Percentiles rank a stretch among this genome's conserved stretches.
Evolutionary conservation across 129 eudicot genomes (phyloP).

Genomic region (Flaveria robusta): DNA sequence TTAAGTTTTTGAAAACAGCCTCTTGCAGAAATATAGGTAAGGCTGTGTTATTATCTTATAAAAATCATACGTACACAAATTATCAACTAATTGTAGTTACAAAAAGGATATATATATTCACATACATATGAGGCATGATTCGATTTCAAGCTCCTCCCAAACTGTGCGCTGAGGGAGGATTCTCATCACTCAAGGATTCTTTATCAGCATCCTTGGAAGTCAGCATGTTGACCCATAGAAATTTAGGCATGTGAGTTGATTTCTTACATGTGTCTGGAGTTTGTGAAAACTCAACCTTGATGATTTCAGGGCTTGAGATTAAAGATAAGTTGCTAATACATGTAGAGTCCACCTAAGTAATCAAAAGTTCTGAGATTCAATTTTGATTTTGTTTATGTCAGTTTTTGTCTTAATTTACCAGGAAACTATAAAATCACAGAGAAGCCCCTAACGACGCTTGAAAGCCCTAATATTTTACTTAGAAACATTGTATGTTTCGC

Average conservation of each 20-base stretch:
- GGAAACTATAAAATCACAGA: not conserved
- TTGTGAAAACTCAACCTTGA: conserved; percentile 50
- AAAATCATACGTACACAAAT: too few relatives aligned
- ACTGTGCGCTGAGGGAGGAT: conserved; percentile 31
- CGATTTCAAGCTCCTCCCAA: conserved; percentile 55
- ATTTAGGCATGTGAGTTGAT: not conserved
- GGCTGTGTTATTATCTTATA: not conserved
- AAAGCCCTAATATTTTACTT: not conserved
- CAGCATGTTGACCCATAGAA: conserved; percentile 41
- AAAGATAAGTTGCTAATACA: conserved; percentile 80
- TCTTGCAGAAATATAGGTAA: too few relatives aligned
- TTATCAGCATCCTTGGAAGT: conserved; percentile 55
- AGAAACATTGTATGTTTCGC: not conserved
- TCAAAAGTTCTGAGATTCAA: not conserved
- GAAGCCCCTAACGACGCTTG: not conserved
- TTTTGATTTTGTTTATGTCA: not conserved
- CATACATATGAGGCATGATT: not conserved
- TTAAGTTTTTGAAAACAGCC: too few relatives aligned
- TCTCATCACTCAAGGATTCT: conserved; percentile 36
- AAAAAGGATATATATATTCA: not conserved
- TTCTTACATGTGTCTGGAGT: not conserved
- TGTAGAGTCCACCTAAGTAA: not conserved
- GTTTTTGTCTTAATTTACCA: not conserved
- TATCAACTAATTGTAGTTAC: not conserved
- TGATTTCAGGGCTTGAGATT: conserved; percentile 75